Percentiles rank a stretch among this genome's conserved stretches.
Conservation (phyloP, 1,139 yeast genomes). For the Insectozyma bohioensis region DNA sequence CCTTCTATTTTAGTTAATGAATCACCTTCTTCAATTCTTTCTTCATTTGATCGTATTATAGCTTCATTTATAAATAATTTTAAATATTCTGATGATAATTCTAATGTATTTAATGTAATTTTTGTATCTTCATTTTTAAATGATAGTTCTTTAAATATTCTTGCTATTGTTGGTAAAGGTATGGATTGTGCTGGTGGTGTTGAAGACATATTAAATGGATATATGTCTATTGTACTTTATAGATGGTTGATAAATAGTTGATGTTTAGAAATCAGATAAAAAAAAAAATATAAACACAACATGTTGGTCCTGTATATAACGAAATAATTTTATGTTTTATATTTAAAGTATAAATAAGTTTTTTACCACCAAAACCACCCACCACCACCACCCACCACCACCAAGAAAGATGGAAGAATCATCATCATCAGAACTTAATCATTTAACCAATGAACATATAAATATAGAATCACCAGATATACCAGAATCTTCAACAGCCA, state of each 20-base stretch:
- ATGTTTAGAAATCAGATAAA: no score
- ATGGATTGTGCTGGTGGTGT: constrained; percentile 14
- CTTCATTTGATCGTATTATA: constrained; percentile 58
- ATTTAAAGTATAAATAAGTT: no score
- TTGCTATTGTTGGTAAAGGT: constrained; percentile 50
- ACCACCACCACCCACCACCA: no score
- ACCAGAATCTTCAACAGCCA: background rate
- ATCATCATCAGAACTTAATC: no score
- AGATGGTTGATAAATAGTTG: background rate
- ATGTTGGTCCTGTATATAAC: no score
- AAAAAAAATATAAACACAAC: no score
- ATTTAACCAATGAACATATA: no score
- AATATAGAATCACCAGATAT: background rate
- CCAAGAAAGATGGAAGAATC: no score
- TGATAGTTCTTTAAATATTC: constrained; percentile 53
- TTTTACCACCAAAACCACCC: no score
- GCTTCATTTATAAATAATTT: constrained; percentile 65
- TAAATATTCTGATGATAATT: constrained; percentile 55
- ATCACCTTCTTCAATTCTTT: constrained; percentile 35
- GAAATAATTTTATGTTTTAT: no score
- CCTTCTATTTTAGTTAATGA: constrained; percentile 29
- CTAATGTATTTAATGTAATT: constrained; percentile 50
- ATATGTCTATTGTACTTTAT: no score
- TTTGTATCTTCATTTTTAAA: constrained; percentile 49
- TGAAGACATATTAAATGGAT: constrained; percentile 1